phyloP scores from a whole-genome alignment of 805 yeast genomes.

The Candida endomychidarum region DNA sequence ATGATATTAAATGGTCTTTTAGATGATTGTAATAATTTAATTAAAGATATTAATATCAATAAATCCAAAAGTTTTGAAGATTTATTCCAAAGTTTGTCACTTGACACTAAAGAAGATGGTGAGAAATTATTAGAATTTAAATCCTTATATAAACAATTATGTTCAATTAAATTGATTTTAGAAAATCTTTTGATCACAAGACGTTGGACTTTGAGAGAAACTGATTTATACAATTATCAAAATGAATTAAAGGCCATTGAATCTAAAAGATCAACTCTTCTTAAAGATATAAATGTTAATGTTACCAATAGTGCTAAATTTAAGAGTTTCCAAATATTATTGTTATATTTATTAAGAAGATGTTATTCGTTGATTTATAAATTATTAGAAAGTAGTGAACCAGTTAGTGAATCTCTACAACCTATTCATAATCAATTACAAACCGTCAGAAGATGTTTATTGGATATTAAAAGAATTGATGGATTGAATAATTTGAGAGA shows the following conservation, averaged over 20 bases:
- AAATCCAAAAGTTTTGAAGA: constrained; percentile 22
- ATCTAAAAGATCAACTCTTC: constrained; percentile 54
- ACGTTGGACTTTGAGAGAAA: constrained; percentile 96
- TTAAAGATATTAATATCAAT: constrained; percentile 63
- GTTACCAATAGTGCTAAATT: constrained; percentile 19
- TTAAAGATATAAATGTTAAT: constrained; percentile 31
- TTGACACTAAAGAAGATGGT: constrained; percentile 30
- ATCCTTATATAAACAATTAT: constrained; percentile 57
- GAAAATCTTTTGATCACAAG: constrained; percentile 87
- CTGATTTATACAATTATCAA: constrained; percentile 86
- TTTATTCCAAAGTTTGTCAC: constrained; percentile 17
- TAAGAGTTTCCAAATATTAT: constrained; percentile 44
- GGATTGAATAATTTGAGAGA: constrained; percentile 87
- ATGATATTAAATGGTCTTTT: constrained; percentile 68
- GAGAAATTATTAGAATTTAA: constrained; percentile 20
- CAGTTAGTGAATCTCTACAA: constrained; percentile 90
- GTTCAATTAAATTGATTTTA: constrained; percentile 66
- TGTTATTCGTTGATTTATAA: constrained; percentile 90
- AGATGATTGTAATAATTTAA: constrained; percentile 78
- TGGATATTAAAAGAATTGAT: constrained; percentile 90
- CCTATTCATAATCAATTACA: constrained; percentile 91
- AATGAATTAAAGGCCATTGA: constrained; percentile 72
- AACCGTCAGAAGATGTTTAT: constrained; percentile 85
- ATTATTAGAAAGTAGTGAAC: constrained; percentile 87
- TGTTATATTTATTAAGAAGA: constrained; percentile 78